A percentile compares a stretch with the other conserved stretches of the same genome.
Conservation (phyloP, 2,329 filamentous ascomycete genomes). For the Aspergillus costaricaensis region DNA sequence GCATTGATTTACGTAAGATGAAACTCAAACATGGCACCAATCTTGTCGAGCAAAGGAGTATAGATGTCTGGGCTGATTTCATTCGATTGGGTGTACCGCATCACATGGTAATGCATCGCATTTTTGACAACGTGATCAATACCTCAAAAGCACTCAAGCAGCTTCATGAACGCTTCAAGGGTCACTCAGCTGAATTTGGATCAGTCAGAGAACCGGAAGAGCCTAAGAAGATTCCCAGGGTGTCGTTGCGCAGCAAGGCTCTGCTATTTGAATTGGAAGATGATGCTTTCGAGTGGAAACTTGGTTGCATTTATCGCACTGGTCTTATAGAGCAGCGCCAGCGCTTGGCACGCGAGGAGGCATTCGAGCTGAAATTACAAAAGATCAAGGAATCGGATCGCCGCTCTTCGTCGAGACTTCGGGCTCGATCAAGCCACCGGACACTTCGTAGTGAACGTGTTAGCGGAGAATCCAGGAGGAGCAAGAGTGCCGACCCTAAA, state of each 20-base stretch:
- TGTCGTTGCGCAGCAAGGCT: conserved; percentile 78
- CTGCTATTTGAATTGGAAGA: conserved; percentile 93
- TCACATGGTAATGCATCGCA: conserved; percentile 82
- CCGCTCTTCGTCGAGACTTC: conserved; percentile 53
- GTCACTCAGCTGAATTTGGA: conserved; percentile 83
- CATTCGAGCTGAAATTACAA: conserved; percentile 83
- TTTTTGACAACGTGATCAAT: conserved; percentile 93
- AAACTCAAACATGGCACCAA: conserved; percentile 66
- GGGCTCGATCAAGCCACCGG: conserved; percentile 55
- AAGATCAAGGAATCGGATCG: conserved; percentile 71
- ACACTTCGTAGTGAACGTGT: conserved; percentile 45
- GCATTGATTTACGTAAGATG: conserved; percentile 77
- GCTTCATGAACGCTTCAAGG: conserved; percentile 89
- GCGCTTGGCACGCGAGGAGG: conserved; percentile 83
- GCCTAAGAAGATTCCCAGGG: conserved; percentile 81
- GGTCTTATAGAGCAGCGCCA: conserved; percentile 89
- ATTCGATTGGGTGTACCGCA: conserved; percentile 87
- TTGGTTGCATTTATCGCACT: conserved; percentile 88
- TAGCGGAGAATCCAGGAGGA: conserved; percentile 49
- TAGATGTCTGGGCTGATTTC: conserved; percentile 82
- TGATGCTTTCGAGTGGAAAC: conserved; percentile 94
- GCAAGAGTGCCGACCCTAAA: conserved; percentile 58
- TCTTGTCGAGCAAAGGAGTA: conserved; percentile 71
- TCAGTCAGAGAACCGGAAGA: conserved; percentile 81
- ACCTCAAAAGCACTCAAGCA: conserved; percentile 84